Base-by-base conservation (phyloP, 2,329 filamentous ascomycete genomes). In the Raffaelea arxii region DNA sequence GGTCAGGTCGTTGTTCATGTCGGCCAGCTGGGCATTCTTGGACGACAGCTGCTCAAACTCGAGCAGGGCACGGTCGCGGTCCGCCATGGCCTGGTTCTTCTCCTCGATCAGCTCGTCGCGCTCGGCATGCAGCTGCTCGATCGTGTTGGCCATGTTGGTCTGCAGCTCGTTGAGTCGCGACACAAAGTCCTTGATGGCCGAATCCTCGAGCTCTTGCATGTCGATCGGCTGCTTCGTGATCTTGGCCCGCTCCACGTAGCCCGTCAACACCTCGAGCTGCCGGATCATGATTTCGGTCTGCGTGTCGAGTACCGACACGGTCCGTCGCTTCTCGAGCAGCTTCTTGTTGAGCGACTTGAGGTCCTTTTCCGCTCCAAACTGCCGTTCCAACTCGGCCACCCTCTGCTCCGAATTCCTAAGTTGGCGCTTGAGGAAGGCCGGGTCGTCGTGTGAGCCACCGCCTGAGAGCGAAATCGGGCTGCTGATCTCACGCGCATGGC, bases 251-350 rank as follows among this genome's bases (percentile, higher is more conserved):
- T 91, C 85, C 19, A 96, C 80, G 60, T 92, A 91, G 40, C 90
- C 87, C 4, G 88, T 90, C 57, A 96, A 77, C 32, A 91, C 84
- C 59, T 94, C 88, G 18, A 97, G 72, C 63, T 97, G 89, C 36
- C 86, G 84, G 57, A 97, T 86, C 66, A 95, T 91, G 62, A 97
- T 90, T 65, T 97, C 91, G 43, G 89, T 88, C 65, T 96, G 88
- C 1, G 90, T 91, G 61, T 97, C 91, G 44, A 97, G 72, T 18
- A 94, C 86, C 6, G 91, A 91, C 62, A 98, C 92, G 0, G 92
- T 97, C 58, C 94, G 95, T 49, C 92, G 78, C 69, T 97, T 97
- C 65, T 97, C 90, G 30, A 86, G 75, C 22, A 97, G 70, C 60
- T 90, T 91, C 56, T 84, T 89, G 64, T 94, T 94, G 25, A 94